phyloP scores from a whole-genome alignment of 805 yeast species.

The Pichia membranifaciens region DNA sequence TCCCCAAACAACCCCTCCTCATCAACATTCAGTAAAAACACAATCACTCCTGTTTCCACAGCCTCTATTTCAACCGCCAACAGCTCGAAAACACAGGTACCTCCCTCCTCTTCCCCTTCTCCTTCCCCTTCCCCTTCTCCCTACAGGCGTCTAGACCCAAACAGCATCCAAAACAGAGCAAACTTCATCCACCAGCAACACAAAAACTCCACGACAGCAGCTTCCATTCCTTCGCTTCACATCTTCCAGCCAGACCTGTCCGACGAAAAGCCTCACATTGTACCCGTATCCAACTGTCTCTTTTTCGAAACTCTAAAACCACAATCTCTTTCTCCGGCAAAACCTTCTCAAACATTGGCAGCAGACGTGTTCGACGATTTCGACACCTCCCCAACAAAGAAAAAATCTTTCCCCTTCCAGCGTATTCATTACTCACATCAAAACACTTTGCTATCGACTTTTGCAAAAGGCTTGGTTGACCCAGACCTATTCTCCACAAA shows the following conservation, averaged over 20 bases:
- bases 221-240: background rate
- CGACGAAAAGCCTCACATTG: background rate
- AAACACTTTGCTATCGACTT: background rate
- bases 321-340: background rate
- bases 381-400: background rate
- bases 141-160: too few species aligned
- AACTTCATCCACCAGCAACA: too few species aligned
- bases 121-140: slow-evolving; percentile 1
- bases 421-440: background rate
- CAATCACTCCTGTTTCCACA: too few species aligned
- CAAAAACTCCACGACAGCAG: too few species aligned
- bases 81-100: too few species aligned
- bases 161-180: too few species aligned
- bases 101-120: background rate
- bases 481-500: slow-evolving; percentile 3
- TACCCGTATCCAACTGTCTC: slow-evolving; percentile 3
- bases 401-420: background rate
- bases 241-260: background rate
- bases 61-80: too few species aligned
- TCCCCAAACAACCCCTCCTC: slow-evolving; percentile 1
- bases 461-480: slow-evolving; percentile 1
- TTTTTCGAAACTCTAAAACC: background rate
- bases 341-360: slow-evolving; percentile 2
- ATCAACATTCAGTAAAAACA: background rate
- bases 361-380: background rate